Evolutionary conservation across 2,329 filamentous ascomycete species (phyloP).

Genomic region (Trichoderma simmonsii): DNA sequence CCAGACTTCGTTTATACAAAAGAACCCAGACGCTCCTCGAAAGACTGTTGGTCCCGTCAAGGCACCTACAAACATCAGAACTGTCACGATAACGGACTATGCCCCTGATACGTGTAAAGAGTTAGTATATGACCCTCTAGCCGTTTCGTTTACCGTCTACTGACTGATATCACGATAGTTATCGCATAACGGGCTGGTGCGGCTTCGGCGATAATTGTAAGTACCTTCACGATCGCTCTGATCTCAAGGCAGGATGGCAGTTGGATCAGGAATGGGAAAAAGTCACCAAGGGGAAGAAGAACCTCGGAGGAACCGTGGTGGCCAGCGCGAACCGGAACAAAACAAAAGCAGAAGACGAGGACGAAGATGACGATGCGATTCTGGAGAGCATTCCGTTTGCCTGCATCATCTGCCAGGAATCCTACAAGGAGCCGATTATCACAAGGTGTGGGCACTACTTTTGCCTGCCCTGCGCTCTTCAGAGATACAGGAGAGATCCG

Average conservation of each 20-base stretch:
- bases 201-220: slow-evolving; percentile 55
- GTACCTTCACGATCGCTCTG: slow-evolving; percentile 58
- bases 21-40: slow-evolving; percentile 70
- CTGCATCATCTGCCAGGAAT: slow-evolving; percentile 78
- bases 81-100: slow-evolving; percentile 86
- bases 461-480: slow-evolving; percentile 84
- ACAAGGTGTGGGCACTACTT: slow-evolving; percentile 97
- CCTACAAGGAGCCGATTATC: slow-evolving; percentile 76
- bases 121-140: background rate
- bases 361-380: slow-evolving; percentile 51
- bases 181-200: slow-evolving; percentile 33
- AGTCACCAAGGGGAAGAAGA: slow-evolving; percentile 68
- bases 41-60: slow-evolving; percentile 81
- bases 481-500: slow-evolving; percentile 82
- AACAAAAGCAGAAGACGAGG: slow-evolving; percentile 30
- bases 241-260: slow-evolving; percentile 92
- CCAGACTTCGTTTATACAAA: slow-evolving; percentile 72
- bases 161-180: background rate
- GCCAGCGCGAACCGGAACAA: slow-evolving; percentile 53
- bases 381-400: slow-evolving; percentile 84
- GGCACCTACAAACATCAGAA: slow-evolving; percentile 83
- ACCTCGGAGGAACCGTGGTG: slow-evolving; percentile 57
- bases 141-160: background rate
- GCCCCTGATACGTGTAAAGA: slow-evolving; percentile 95
- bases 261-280: slow-evolving; percentile 93